These are phyloP conservation scores for Pleodorina starrii DNA, from an alignment of 139 green algal species.

Conservation along the genomic window DNA sequence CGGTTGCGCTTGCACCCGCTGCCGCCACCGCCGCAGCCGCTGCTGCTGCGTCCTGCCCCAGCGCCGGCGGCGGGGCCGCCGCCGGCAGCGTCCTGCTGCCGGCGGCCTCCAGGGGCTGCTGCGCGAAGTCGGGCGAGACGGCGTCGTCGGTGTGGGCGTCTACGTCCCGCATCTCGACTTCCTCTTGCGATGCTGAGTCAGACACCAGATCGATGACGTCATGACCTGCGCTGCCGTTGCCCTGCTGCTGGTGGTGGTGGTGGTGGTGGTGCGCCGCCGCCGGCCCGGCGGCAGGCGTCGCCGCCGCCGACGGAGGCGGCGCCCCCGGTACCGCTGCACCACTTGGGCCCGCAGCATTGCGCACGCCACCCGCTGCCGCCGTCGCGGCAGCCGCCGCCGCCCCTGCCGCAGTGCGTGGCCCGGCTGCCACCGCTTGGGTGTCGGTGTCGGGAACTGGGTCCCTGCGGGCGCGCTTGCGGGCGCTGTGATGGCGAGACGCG, in stretches of 20 bases:
- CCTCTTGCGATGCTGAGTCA: background rate
- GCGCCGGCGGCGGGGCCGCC: no score
- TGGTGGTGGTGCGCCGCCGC: no score
- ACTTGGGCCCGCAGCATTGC: background rate
- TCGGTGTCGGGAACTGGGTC: background rate
- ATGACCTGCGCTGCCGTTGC: background rate
- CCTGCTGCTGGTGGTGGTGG: background rate
- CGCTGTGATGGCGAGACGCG: background rate
- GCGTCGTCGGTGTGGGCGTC: background rate
- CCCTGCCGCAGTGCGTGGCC: background rate
- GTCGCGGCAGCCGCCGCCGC: background rate
- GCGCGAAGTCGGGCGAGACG: background rate
- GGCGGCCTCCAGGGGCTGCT: background rate
- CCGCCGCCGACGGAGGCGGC: background rate
- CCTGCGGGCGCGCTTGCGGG: background rate
- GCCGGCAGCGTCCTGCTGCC: background rate
- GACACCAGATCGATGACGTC: background rate
- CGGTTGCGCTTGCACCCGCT: no score
- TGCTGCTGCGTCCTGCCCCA: background rate
- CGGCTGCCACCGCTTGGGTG: background rate
- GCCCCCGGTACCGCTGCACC: background rate
- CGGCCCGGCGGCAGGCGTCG: no score
- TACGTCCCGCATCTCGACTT: background rate
- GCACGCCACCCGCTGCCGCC: background rate
- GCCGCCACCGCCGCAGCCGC: no score